Base-by-base conservation (phyloP, 2,329 filamentous ascomycete species). In the Rugonectria rugulosa region DNA sequence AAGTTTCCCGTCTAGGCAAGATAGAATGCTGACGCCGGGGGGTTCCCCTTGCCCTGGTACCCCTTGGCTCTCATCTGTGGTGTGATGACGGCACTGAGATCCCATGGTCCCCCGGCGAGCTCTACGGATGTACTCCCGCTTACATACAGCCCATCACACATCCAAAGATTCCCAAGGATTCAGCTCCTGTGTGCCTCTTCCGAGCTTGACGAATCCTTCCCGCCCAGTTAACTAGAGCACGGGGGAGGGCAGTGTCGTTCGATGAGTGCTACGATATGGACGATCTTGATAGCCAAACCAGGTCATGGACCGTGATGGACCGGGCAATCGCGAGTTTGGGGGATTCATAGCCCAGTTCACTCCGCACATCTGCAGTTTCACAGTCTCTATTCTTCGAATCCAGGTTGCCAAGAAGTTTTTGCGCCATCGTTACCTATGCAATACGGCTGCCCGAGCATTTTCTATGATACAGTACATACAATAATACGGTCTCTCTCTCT, bases 1-100 rank as follows among this genome's bases (percentile, higher is more conserved):
- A 29, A 11, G 11, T 42, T n/a, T 21, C 20, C 11, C 14, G 10
- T 17, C 27, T 27, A n/a, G 38, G 19, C n/a, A 50, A 46, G 38
- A 43, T 51, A 51, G 29, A 44, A 43, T 51, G 48, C 48, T 51
- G 38, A 51, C 40, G 19, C 37, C 36, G 29, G 20, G 20, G n/a
- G n/a, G n/a, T n/a, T n/a, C n/a, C n/a, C n/a, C n/a, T n/a, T n/a
- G n/a, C n/a, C n/a, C n/a, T n/a, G n/a, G n/a, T n/a, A n/a, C n/a
- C n/a, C n/a, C n/a, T n/a, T n/a, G n/a, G n/a, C n/a, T n/a, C n/a
- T n/a, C n/a, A n/a, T n/a, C 10, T 38, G 46, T 46, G 44, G 43
- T 15, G 46, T 42, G 44, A 44, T 44, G 17, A 14, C 34, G 43
- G 37, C 29, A 24, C 4, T 5, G 26, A 29, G 9, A 34, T 8